phyloP scores from a whole-genome alignment of 306 rosid genomes.

The Sesbania bispinosa region DNA sequence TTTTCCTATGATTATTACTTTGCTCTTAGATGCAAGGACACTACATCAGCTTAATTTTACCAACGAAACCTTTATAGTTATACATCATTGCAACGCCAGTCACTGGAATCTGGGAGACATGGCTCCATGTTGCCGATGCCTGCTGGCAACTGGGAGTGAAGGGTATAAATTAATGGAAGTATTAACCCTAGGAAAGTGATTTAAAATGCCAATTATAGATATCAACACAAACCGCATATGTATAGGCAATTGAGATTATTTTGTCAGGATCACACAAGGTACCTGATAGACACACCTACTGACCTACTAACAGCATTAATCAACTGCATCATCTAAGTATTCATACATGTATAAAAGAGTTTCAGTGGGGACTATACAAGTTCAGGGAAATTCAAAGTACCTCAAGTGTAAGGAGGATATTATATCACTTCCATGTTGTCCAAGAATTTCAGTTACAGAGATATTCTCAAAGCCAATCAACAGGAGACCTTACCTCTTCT shows the following conservation, averaged over 20 bases:
- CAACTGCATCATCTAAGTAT: slow-evolving; percentile 16
- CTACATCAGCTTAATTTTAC: not conserved
- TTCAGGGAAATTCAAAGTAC: not conserved
- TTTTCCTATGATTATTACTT: not conserved
- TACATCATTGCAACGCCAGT: not conserved
- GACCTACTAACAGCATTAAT: not conserved
- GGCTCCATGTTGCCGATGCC: not conserved
- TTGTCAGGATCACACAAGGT: not conserved
- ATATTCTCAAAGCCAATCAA: not conserved
- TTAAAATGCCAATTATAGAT: not conserved
- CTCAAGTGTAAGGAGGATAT: not conserved
- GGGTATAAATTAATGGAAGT: not conserved
- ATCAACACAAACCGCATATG: not conserved
- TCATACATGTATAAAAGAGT: not conserved
- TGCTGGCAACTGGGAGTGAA: not conserved
- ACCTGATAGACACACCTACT: not conserved
- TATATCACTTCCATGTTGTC: slow-evolving; percentile 31
- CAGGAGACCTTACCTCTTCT: slow-evolving; percentile 14
- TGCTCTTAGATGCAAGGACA: not conserved
- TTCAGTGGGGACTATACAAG: not conserved
- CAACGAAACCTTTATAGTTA: not conserved
- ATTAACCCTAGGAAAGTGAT: not conserved
- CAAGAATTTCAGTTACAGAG: slow-evolving; percentile 2
- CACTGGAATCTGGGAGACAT: too few species aligned
- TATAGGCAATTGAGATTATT: not conserved